Conservation (phyloP, 305 asterid species). For the Withania somnifera region DNA sequence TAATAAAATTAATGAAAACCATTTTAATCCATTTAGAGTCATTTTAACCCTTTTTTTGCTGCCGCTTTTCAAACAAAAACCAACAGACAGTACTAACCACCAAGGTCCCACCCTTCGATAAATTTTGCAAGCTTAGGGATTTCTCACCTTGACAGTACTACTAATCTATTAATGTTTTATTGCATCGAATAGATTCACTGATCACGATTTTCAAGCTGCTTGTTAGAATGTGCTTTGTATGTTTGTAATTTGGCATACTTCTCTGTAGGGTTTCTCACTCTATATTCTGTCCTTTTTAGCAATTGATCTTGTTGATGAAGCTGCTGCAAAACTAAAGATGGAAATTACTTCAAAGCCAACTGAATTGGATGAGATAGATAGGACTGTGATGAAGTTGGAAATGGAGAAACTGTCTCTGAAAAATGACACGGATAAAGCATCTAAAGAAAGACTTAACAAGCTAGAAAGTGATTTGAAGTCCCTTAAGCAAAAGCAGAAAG, state of each 20-base stretch:
- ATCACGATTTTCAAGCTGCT: neutral
- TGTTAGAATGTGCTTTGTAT: neutral
- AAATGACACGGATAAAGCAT: slow-evolving; percentile 63
- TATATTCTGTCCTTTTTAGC: slow-evolving; percentile 25
- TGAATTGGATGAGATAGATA: slow-evolving; percentile 59
- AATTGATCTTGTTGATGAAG: slow-evolving; percentile 80
- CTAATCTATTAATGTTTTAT: neutral
- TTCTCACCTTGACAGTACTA: neutral
- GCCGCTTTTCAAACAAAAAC: no score
- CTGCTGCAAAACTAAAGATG: slow-evolving; percentile 83
- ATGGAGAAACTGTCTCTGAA: slow-evolving; percentile 74
- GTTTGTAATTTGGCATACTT: neutral
- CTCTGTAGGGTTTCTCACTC: neutral
- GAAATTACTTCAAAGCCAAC: slow-evolving; percentile 78
- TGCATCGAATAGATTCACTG: neutral
- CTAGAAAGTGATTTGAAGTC: slow-evolving; percentile 53
- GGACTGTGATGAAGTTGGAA: slow-evolving; percentile 66
- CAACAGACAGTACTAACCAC: neutral
- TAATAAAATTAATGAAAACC: no score
- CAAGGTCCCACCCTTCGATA: neutral
- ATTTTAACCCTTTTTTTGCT: no score
- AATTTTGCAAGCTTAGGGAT: neutral
- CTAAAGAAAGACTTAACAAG: slow-evolving; percentile 58
- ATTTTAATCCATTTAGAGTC: no score
- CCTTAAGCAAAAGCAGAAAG: slow-evolving; percentile 46